Base-by-base conservation (phyloP, 768 basidiomycete genomes). In the Kwoniella botswanensis region DNA sequence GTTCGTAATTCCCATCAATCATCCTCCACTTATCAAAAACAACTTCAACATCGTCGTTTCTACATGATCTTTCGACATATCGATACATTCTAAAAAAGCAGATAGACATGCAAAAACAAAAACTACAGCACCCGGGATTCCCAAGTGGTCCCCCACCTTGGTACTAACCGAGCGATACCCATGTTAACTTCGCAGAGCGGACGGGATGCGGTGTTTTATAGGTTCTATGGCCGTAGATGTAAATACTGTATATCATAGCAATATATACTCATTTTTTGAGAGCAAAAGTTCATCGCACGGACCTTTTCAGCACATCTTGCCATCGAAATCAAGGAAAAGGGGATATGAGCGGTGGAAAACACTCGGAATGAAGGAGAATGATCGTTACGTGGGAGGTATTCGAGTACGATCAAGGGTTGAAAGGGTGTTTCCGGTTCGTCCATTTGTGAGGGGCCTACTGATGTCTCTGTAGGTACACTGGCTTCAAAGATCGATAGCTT, bases 41-140 rank as follows among this genome's bases (percentile, higher is more conserved):
- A 13, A 50, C 6, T 18, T 13, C 12, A 50, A 18, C 12, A 50
- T 18, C 46, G 18, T 50, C 46, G 13, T 50, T 7, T 50, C 46
- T 50, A 0, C 46, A 50, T 50, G 13, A 50, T 50, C 15, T 50
- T 7, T 50, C 46, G 46, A 50, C 15, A 50, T 18, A 50, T 50
- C 46, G 2, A 4, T 17, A 50, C 18, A 13, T 15, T 50, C 6
- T 18, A 50, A 0, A 50, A 50, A 17, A 18, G 13, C 6, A 17
- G 0, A 7, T 18, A 4, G 12, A 18, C 46, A 15, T 18, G 12
- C 9, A 13, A 50, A 50, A 50, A 11, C 46, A 50, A 50, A 50
- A 50, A 50, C 46, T 50, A 50, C 46, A 50, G 46, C 46, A 50
- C 46, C 46, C 46, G 46, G 46, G 46, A 50, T 50, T 50, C 46